phyloP scores from a whole-genome alignment of 2,329 filamentous ascomycete species.

The Apiospora malaysiana region DNA sequence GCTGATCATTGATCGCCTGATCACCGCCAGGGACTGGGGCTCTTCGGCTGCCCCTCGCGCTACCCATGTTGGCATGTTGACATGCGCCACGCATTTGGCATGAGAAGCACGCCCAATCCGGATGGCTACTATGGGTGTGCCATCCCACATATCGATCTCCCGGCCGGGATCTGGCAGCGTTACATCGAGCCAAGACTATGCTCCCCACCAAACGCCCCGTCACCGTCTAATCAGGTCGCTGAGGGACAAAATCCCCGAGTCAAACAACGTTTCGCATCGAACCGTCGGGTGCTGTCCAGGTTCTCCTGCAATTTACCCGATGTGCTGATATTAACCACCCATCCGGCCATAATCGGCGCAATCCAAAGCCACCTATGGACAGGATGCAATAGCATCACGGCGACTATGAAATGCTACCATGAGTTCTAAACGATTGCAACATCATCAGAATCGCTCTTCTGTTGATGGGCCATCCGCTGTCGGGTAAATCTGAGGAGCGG shows the following conservation, averaged over 20 bases:
- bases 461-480: neutral
- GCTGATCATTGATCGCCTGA: neutral
- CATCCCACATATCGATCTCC: neutral
- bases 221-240: neutral
- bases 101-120: neutral
- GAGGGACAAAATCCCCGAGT: neutral
- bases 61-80: neutral
- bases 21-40: neutral
- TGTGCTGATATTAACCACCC: constrained; percentile 13
- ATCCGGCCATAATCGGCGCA: neutral
- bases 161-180: neutral
- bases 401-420: constrained; percentile 2
- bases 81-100: neutral
- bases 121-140: neutral
- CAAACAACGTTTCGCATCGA: neutral
- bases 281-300: neutral
- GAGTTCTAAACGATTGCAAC: neutral
- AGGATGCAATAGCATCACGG: neutral
- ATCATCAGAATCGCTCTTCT: neutral
- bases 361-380: constrained; percentile 7
- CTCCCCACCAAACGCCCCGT: neutral
- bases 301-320: constrained; percentile 9
- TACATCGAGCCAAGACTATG: neutral
- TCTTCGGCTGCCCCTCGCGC: neutral
- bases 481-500: neutral